These are phyloP conservation scores for Aspergillus sp. DNA, from an alignment of 2,329 filamentous ascomycete genomes.

Conservation along the genomic window DNA sequence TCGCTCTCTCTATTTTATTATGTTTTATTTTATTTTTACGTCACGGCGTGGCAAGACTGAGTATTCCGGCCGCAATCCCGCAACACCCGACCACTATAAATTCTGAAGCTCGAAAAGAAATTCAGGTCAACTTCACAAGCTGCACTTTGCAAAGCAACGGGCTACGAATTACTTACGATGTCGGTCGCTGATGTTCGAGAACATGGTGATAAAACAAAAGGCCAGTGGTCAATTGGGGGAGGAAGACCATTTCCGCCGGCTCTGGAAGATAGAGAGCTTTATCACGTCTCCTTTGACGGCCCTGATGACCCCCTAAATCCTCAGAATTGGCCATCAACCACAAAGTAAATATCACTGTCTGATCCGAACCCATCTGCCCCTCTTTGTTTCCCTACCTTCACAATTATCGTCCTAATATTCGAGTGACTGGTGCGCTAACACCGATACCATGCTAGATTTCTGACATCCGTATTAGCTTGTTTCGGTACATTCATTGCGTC, in stretches of 20 bases:
- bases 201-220: neutral
- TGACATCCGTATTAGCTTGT: neutral
- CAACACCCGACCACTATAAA: no score
- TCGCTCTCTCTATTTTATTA: no score
- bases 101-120: no score
- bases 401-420: no score
- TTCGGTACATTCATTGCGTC: slow-evolving; percentile 46
- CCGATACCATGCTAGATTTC: neutral
- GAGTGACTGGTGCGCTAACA: no score
- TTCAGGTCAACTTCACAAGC: no score
- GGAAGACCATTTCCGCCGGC: slow-evolving; percentile 50
- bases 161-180: neutral
- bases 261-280: slow-evolving; percentile 49
- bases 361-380: no score
- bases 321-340: slow-evolving; percentile 51
- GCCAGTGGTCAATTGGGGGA: slow-evolving; percentile 6
- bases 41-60: no score
- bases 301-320: slow-evolving; percentile 50
- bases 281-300: slow-evolving; percentile 54
- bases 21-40: no score
- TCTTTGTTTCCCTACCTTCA: no score
- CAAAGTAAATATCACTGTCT: slow-evolving; percentile 35
- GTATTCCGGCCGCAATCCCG: no score
- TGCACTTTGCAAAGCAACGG: no score
- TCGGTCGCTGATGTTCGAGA: neutral